These are phyloP conservation scores for Lepidopterella palustris DNA, from an alignment of 495 filamentous ascomycete genomes.

Conservation along the genomic window DNA sequence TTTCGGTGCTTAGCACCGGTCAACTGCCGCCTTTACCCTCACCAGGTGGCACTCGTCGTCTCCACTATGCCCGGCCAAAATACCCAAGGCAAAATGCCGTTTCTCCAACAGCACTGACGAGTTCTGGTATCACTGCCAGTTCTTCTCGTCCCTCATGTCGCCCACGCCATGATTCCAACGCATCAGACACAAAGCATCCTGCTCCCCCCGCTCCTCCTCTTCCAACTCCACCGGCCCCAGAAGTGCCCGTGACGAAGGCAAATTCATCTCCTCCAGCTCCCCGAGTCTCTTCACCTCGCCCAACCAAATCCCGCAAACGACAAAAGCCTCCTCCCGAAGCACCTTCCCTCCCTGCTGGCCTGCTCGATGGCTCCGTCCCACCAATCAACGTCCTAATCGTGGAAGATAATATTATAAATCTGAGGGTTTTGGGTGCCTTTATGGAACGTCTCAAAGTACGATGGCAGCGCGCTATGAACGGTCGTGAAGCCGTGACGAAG, in stretches of 20 bases:
- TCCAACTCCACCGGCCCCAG: constrained; percentile 50
- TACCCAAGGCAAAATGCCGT: constrained; percentile 67
- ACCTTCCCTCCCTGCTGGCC: constrained; percentile 51
- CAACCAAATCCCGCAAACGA: constrained; percentile 35
- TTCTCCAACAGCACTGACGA: constrained; percentile 60
- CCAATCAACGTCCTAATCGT: constrained; percentile 98
- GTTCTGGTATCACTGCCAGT: constrained; percentile 29
- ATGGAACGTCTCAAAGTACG: constrained; percentile 94
- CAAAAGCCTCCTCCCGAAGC: constrained; percentile 44
- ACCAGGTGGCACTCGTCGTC: constrained; percentile 54
- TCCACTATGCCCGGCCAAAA: constrained; percentile 50
- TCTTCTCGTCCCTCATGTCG: constrained; percentile 16
- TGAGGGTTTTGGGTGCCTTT: constrained; percentile 86
- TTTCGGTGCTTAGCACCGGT: constrained; percentile 72
- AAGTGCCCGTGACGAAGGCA: constrained; percentile 34
- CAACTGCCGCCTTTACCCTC: constrained; percentile 79
- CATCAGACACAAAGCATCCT: constrained; percentile 31
- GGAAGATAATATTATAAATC: constrained; percentile 97
- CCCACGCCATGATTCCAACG: constrained; percentile 33
- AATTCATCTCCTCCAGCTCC: constrained; percentile 54
- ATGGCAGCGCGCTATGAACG: constrained; percentile 96
- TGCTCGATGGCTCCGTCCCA: constrained; percentile 77
- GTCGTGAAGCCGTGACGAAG: constrained; percentile 83
- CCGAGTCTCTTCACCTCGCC: constrained; percentile 54
- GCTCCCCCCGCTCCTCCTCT: constrained; percentile 45